phyloP scores from a whole-genome alignment of 352 stramenopile species.

The Globisporangium lucens region DNA sequence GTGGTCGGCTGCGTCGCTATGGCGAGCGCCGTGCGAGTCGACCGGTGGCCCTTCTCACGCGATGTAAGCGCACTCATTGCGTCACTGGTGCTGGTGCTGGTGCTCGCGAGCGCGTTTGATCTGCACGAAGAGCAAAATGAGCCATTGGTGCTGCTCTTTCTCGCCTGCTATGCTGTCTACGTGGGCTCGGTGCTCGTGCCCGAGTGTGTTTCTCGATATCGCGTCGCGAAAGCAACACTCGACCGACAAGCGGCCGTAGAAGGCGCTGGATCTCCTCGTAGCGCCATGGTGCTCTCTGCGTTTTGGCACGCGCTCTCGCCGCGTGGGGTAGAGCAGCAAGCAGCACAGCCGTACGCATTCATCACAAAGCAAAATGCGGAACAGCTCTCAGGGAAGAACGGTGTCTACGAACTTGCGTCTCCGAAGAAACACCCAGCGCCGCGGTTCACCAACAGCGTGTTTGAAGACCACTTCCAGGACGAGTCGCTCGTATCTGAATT shows the following conservation, averaged over 20 bases:
- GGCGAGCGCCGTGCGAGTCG: constrained; percentile 51
- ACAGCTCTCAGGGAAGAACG: constrained; percentile 7
- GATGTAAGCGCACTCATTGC: constrained; percentile 54
- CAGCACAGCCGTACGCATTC: constrained; percentile 37
- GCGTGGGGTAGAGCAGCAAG: constrained; percentile 13
- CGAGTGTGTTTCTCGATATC: constrained; percentile 39
- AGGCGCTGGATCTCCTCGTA: background rate
- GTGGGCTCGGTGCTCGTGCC: constrained; percentile 57
- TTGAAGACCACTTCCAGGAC: constrained; percentile 69
- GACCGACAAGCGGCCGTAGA: background rate
- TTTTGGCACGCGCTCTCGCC: constrained; percentile 77
- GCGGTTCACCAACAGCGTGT: constrained; percentile 44
- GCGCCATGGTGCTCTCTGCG: constrained; percentile 47
- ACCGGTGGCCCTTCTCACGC: constrained; percentile 62
- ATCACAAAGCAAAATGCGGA: constrained; percentile 33
- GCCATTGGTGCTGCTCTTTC: constrained; percentile 39
- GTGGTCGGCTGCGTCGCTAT: constrained; percentile 90
- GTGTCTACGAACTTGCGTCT: constrained; percentile 26
- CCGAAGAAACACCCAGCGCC: constrained; percentile 14
- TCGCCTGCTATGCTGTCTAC: constrained; percentile 54
- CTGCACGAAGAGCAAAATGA: constrained; percentile 10
- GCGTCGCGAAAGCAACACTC: constrained; percentile 3
- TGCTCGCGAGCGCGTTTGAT: constrained; percentile 25
- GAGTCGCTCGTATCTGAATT: constrained; percentile 20
- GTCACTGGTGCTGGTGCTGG: constrained; percentile 46